Conservation (phyloP, 495 filamentous ascomycete species). For the Xylaria venustula region DNA sequence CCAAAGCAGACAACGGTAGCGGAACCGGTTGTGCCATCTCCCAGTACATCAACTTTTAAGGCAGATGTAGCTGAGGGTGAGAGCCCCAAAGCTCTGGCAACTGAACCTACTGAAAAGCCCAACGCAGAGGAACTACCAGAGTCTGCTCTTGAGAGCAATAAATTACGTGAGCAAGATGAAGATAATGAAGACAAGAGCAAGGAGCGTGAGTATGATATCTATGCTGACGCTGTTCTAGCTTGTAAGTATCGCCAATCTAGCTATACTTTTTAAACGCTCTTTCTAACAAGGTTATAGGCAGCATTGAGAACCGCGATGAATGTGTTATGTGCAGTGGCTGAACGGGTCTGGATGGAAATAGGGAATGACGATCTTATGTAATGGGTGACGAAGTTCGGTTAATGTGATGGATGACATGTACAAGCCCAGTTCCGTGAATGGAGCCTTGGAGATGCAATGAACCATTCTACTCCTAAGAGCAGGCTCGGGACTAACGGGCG, state of each 20-base stretch:
- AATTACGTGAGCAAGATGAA: slow-evolving; percentile 42
- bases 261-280: neutral
- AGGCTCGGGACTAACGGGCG: neutral
- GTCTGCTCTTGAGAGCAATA: slow-evolving; percentile 48
- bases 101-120: slow-evolving; percentile 60
- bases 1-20: slow-evolving; percentile 43
- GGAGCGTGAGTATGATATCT: slow-evolving; percentile 83
- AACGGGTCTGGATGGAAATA: slow-evolving; percentile 8
- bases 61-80: slow-evolving; percentile 69
- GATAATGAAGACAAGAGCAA: slow-evolving; percentile 65
- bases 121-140: slow-evolving; percentile 59
- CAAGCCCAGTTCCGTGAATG: too few relatives aligned
- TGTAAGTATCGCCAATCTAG: slow-evolving; percentile 58
- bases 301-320: slow-evolving; percentile 87
- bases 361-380: slow-evolving; percentile 23
- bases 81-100: slow-evolving; percentile 70
- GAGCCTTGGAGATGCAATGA: too few relatives aligned
- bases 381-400: slow-evolving; percentile 10
- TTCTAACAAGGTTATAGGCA: slow-evolving; percentile 47
- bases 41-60: slow-evolving; percentile 57
- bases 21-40: slow-evolving; percentile 41
- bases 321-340: slow-evolving; percentile 91
- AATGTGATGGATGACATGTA: neutral
- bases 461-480: too few relatives aligned
- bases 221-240: slow-evolving; percentile 82